Evolutionary conservation across 768 basidiomycete genomes (phyloP), one percentile per base, ranked within the genome.

Genomic region (Imleria badia): DNA sequence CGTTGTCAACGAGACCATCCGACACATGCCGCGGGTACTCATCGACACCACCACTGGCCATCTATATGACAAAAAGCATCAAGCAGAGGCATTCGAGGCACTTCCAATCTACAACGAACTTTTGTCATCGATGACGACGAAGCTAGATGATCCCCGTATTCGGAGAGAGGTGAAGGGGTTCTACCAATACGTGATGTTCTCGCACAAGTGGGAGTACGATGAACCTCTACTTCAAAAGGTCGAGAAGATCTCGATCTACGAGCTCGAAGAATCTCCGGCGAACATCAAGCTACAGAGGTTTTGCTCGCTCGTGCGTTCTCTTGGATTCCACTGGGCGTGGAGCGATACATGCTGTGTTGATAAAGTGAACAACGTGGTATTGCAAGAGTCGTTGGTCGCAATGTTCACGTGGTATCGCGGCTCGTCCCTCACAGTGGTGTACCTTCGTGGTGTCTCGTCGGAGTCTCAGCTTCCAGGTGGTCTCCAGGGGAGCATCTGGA

Each of bases 1-100:
- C 38, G 20, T 39, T 39, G 19, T 39, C 38, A 35, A 23, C 10
- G 1, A 43, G 23, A 42, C 36, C 1, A 35, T 54, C 6, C 30
- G 42, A 10, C 3, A 26, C 1, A 49, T 54, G 43, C 60, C 60
- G 9, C 38, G 45, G 0, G 35, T 62, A 0, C 52, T 62, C 3
- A n/a, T n/a, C n/a, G n/a, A n/a, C n/a, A n/a, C n/a, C n/a, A n/a
- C n/a, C n/a, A n/a, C n/a, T n/a, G n/a, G 61, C 17, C 51, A 34
- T n/a, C 41, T 62, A 0, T 44, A n/a, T 12, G 57, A 62, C 26
- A 62, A 46, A n/a, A 11, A 1, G 15, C 56, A 53, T 29, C 61
- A 58, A 47, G 48, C 20, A 5, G 45, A 5, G n/a, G 35, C 35
- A 14, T 35, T 35, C 35, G 15, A 35, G 35, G 13, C 3, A 15